Percentiles rank a stretch among this genome's conserved stretches.
Conservation (phyloP, 169 alveolate species). For the Cryptosporidium viatorum region DNA sequence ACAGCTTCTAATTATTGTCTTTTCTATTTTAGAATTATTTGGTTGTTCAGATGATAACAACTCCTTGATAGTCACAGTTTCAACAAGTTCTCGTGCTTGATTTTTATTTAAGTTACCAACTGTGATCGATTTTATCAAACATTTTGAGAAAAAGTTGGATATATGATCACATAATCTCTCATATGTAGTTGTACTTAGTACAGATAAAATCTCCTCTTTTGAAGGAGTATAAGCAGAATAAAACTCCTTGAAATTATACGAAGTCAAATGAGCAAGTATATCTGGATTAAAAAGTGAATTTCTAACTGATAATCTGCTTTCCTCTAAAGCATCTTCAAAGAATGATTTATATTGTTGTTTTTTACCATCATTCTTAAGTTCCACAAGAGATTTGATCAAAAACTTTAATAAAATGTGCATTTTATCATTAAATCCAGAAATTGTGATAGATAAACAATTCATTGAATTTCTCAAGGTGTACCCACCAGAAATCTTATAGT, state of each 20-base stretch:
- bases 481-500: slow-evolving; percentile 49
- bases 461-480: slow-evolving; percentile 17
- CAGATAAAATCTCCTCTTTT: slow-evolving; percentile 20
- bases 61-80: slow-evolving; percentile 4
- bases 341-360: not conserved
- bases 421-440: slow-evolving; percentile 57
- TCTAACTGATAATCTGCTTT: not conserved
- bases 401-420: slow-evolving; percentile 12
- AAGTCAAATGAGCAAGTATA: slow-evolving; percentile 35
- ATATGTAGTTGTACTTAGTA: slow-evolving; percentile 1
- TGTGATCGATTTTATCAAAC: slow-evolving; percentile 23
- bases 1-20: slow-evolving; percentile 25
- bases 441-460: slow-evolving; percentile 46
- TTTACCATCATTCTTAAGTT: slow-evolving; percentile 13
- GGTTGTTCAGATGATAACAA: not conserved
- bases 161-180: slow-evolving; percentile 25
- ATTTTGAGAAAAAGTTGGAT: slow-evolving; percentile 22
- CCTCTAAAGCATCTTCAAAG: slow-evolving; percentile 57
- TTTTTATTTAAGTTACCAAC: slow-evolving; percentile 26
- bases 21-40: not conserved
- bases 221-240: slow-evolving; percentile 63
- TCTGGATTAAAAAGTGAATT: slow-evolving; percentile 60
- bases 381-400: slow-evolving; percentile 19
- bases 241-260: slow-evolving; percentile 39
- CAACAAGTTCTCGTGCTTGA: slow-evolving; percentile 8